Percentiles rank a stretch among this genome's conserved stretches.
These are phyloP conservation scores for Cryptosporidium meleagridis DNA, from an alignment of 169 alveolate species.

Conservation along the genomic window DNA sequence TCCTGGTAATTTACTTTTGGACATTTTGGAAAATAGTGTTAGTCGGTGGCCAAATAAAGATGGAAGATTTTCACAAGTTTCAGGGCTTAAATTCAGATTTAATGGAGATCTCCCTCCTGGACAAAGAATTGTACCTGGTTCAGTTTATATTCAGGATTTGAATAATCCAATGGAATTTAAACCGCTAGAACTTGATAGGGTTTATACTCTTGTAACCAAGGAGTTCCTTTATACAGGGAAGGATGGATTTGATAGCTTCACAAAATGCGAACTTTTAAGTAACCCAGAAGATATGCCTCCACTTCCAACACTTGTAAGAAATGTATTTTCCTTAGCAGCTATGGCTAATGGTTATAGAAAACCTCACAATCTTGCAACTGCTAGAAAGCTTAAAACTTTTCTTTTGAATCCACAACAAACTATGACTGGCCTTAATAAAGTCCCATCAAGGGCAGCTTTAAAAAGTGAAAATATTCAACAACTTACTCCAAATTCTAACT, in stretches of 20 bases:
- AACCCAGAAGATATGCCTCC: conserved; percentile 81
- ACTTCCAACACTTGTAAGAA: conserved; percentile 82
- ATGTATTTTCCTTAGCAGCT: conserved; percentile 79
- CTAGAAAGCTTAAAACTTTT: conserved; percentile 75
- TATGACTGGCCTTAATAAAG: conserved; percentile 40
- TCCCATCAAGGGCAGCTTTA: conserved; percentile 14
- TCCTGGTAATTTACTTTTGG: conserved; percentile 79
- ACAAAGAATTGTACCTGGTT: conserved; percentile 77
- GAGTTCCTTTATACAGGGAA: conserved; percentile 76
- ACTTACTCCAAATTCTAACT: background rate
- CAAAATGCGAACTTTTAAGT: conserved; percentile 76
- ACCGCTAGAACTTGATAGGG: conserved; percentile 74
- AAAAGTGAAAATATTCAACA: background rate
- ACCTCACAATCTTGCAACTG: conserved; percentile 80
- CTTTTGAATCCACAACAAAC: conserved; percentile 62
- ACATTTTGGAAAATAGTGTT: conserved; percentile 85
- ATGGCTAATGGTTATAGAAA: conserved; percentile 81
- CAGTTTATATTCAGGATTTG: conserved; percentile 69
- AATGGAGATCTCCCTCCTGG: conserved; percentile 78
- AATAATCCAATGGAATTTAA: conserved; percentile 31
- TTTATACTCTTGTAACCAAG: conserved; percentile 76
- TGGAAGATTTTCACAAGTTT: conserved; percentile 88
- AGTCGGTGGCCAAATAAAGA: conserved; percentile 86
- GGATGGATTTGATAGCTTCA: conserved; percentile 67
- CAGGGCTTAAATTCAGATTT: conserved; percentile 81